Conservation (phyloP, 2,329 filamentous ascomycete genomes). For the Thermothelomyces thermophilus region DNA sequence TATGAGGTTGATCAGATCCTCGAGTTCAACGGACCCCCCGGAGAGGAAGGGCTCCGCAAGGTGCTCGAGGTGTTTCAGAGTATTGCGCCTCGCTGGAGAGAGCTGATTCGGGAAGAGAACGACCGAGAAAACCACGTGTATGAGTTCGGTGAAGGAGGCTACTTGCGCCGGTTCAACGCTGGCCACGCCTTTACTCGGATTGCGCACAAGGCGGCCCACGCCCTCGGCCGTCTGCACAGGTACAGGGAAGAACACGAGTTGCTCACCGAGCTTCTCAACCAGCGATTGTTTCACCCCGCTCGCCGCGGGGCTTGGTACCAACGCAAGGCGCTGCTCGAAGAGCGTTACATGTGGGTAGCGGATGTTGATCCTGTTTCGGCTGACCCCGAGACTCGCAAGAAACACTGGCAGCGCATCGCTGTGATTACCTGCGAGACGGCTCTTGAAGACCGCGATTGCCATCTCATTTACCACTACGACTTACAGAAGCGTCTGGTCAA, state of each 20-base stretch:
- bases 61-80: constrained; percentile 67
- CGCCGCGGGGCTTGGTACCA: constrained; percentile 92
- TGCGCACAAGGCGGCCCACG: constrained; percentile 75
- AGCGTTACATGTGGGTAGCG: constrained; percentile 80
- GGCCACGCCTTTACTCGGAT: constrained; percentile 92
- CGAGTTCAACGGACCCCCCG: constrained; percentile 68
- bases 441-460: constrained; percentile 80
- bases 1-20: constrained; percentile 74
- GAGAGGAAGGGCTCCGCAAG: constrained; percentile 56
- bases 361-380: constrained; percentile 36
- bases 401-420: constrained; percentile 73
- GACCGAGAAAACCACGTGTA: constrained; percentile 71
- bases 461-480: constrained; percentile 90
- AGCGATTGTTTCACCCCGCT: constrained; percentile 78
- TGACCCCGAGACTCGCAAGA: constrained; percentile 55
- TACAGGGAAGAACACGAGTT: constrained; percentile 70
- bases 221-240: constrained; percentile 75
- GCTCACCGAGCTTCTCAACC: constrained; percentile 66
- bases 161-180: constrained; percentile 81
- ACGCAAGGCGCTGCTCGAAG: constrained; percentile 86
- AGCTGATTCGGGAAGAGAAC: constrained; percentile 65
- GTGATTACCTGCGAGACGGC: constrained; percentile 77
- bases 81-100: constrained; percentile 75
- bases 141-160: constrained; percentile 77
- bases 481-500: constrained; percentile 90